Evolutionary conservation across 352 stramenopile species (phyloP).

Genomic region (Globisporangium middletonii): DNA sequence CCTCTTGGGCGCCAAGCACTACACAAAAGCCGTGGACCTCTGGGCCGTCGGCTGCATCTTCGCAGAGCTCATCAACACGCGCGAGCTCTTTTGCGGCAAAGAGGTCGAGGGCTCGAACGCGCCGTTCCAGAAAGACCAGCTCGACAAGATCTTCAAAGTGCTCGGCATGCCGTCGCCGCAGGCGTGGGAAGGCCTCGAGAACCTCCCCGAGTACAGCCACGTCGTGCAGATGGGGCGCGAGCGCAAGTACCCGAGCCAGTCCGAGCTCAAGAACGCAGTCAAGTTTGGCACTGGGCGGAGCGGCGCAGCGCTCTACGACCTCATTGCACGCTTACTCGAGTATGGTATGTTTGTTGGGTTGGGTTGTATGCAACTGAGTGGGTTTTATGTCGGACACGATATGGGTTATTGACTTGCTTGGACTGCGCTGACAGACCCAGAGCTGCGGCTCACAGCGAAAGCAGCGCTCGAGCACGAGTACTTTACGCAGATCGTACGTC

Average conservation of each 20-base stretch:
- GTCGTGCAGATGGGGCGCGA: constrained; percentile 82
- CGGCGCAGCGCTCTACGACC: constrained; percentile 67
- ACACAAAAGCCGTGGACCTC: constrained; percentile 94
- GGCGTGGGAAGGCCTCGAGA: constrained; percentile 78
- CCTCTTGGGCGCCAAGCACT: constrained; percentile 89
- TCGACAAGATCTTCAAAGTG: constrained; percentile 91
- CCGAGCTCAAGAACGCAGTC: constrained; percentile 80
- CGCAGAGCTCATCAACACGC: constrained; percentile 86
- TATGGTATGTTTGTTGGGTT: constrained; percentile 44
- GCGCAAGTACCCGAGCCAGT: constrained; percentile 78
- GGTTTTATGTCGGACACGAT: constrained; percentile 1
- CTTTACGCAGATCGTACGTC: constrained; percentile 85
- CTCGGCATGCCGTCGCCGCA: constrained; percentile 81
- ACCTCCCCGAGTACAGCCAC: constrained; percentile 78
- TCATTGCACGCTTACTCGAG: constrained; percentile 73
- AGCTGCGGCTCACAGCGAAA: constrained; percentile 86
- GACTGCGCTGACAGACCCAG: constrained; percentile 48
- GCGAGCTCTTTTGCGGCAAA: constrained; percentile 85
- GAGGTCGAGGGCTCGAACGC: constrained; percentile 84
- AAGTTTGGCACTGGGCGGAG: constrained; percentile 74
- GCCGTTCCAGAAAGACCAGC: constrained; percentile 87
- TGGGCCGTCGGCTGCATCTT: constrained; percentile 97
- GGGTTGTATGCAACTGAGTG: no score
- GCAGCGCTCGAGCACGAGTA: constrained; percentile 92
- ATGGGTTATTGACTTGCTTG: constrained; percentile 1